These are phyloP conservation scores for Serendipita indica DNA, from an alignment of 768 basidiomycete species.

Conservation along the genomic window DNA sequence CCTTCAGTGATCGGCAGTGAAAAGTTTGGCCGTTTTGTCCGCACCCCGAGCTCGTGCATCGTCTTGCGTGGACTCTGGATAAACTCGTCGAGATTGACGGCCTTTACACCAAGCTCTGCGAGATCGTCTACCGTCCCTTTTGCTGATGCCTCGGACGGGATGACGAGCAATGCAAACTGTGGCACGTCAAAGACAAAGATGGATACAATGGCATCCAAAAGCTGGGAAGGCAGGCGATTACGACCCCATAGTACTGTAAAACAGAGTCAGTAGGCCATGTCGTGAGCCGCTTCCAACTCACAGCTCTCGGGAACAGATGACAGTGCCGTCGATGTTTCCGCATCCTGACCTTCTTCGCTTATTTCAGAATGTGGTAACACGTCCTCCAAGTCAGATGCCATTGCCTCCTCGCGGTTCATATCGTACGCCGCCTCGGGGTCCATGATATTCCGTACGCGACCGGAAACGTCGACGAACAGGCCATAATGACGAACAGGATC, in stretches of 20 bases:
- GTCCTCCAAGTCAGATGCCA: background rate
- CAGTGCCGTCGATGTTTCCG: no score
- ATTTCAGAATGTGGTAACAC: no score
- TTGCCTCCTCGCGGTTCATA: background rate
- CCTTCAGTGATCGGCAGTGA: background rate
- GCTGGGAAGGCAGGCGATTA: conserved; percentile 29
- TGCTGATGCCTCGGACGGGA: conserved; percentile 47
- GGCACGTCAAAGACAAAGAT: conserved; percentile 63
- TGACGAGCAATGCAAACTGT: conserved; percentile 46
- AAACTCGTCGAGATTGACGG: conserved; percentile 36
- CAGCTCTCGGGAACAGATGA: no score
- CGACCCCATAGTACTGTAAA: background rate
- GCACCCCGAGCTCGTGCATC: background rate
- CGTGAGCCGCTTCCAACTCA: no score
- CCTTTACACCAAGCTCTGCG: conserved; percentile 49
- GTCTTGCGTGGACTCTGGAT: background rate
- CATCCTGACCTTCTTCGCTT: background rate
- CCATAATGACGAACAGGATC: conserved; percentile 8
- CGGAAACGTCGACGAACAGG: conserved; percentile 5
- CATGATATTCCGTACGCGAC: background rate
- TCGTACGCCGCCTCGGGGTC: background rate
- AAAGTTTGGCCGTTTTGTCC: no score
- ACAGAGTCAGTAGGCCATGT: background rate
- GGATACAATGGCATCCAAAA: conserved; percentile 53
- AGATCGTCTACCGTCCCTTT: conserved; percentile 51